Evolutionary conservation across 345 rosid species (phyloP).

Genomic region (Sapria himalayana): DNA sequence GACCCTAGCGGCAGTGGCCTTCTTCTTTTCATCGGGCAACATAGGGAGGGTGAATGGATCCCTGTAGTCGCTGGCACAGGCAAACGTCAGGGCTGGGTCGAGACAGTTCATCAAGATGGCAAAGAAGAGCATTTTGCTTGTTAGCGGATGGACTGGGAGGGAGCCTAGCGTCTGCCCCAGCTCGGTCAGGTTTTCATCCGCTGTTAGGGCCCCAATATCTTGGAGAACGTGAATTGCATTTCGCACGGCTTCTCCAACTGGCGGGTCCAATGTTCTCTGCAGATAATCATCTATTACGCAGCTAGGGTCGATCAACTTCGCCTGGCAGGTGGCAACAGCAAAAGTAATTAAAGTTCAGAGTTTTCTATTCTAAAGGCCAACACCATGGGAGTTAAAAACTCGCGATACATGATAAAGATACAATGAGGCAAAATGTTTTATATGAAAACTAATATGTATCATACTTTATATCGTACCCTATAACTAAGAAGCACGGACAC

Average conservation of each 20-base stretch:
- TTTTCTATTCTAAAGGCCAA: too few species aligned
- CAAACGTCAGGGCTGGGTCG: slow-evolving; percentile 88
- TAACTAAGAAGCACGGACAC: too few species aligned
- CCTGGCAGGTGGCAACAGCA: slow-evolving; percentile 16
- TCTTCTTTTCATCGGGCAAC: slow-evolving; percentile 50
- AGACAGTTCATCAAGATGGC: slow-evolving; percentile 81
- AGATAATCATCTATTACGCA: slow-evolving; percentile 48
- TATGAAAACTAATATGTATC: too few species aligned
- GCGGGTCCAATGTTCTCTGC: slow-evolving; percentile 72
- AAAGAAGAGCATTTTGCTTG: slow-evolving; percentile 83
- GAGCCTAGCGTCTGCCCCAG: slow-evolving; percentile 75
- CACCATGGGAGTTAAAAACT: too few species aligned
- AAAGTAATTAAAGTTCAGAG: background rate
- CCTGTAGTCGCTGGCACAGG: slow-evolving; percentile 79
- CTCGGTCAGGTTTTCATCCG: slow-evolving; percentile 59
- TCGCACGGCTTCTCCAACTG: slow-evolving; percentile 39
- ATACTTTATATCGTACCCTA: too few species aligned
- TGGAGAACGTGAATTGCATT: slow-evolving; percentile 60
- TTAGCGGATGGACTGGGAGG: slow-evolving; percentile 81
- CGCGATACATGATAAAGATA: too few species aligned
- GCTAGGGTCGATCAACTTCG: slow-evolving; percentile 64
- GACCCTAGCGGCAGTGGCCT: slow-evolving; percentile 42
- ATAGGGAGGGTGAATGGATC: slow-evolving; percentile 78
- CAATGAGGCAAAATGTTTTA: too few species aligned
- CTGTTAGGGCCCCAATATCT: slow-evolving; percentile 74